Evolutionary conservation across 2,329 filamentous ascomycete species (phyloP), one percentile per base, ranked within the genome.

Genomic region (Hymenoscyphus infarciens): DNA sequence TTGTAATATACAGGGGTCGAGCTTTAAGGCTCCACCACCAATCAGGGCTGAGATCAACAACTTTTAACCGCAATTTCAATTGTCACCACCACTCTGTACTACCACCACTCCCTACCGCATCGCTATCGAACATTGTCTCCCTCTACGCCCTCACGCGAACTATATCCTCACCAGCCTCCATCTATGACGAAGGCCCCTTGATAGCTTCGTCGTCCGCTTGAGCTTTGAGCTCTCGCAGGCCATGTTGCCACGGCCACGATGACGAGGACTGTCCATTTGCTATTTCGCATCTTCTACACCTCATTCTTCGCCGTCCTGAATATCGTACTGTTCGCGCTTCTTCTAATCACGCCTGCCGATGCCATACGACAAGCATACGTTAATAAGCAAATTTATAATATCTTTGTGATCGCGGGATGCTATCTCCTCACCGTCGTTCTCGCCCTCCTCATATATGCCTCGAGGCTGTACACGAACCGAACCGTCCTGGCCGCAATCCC

Each of bases 401-500:
- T 96, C 71, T 89, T 95, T 78, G 88, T 95, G 72, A 85, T 97
- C 69, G 84, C 85, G 60, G 87, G 90, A 63, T 83, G 84, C 70
- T 96, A 96, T 74, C 77, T 93, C 62, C 78, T 92, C 56, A 92
- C 91, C 15, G 80, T 89, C 55, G 65, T 90, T 55, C 77, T 92
- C 60, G 84, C 91, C 53, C 76, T 85, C 54, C 86, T 96, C 70
- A 85, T 97, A 71, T 97, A 96, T 75, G 83, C 87, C 61, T 85
- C 87, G 60, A 83, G 95, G n/a, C 83, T 97, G 22, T 97, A 94
- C 77, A 91, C 94, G 60, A 96, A 91, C 72, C 87, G 91, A 66
- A 89, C 83, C 55, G 87, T 90, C 8, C 82, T 98, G 8, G 85
- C 87, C 19, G 87, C 86, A 3, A 97, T 99, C 63, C 95, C 95